Evolutionary conservation across 2,329 filamentous ascomycete species (phyloP), one percentile per base, ranked within the genome.

Genomic region (Sporothrix brasiliensis): DNA sequence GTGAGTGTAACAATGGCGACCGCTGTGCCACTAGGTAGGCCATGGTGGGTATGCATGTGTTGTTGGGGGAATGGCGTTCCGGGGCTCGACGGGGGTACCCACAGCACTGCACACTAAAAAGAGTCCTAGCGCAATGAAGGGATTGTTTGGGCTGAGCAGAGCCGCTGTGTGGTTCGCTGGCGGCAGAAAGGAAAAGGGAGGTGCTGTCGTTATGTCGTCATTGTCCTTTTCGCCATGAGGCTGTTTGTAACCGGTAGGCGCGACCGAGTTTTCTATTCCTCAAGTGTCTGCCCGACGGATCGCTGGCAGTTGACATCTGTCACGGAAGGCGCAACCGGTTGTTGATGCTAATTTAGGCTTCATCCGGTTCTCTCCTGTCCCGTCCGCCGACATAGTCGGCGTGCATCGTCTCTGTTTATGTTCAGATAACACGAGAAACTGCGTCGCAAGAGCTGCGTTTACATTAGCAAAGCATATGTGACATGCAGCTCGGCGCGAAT

Each of bases 31-130:
- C 3, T 47, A 39, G 65, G 65, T 30, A 50, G 13, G 21, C 65
- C 9, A 34, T n/a, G 65, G 44, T 34, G 60, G 41, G 21, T 61
- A 61, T 61, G 47, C 44, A 52, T 66, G n/a, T 47, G 49, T 30
- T 68, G 66, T 47, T 65, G 69, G 41, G 34, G 34, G 30, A 65
- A 70, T 34, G 69, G 69, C 44, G 69, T 50, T 49, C 60, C 39
- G 60, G n/a, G n/a, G n/a, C n/a, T n/a, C n/a, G n/a, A n/a, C n/a
- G n/a, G 50, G 60, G 50, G 47, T 53, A 68, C 66, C 68, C 68
- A 72, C 71, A 70, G 70, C 68, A 58, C 58, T 27, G 66, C 54
- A 70, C 14, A 49, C 50, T 27, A 66, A 58, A 61, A 19, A 16
- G 13, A n/a, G 24, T 61, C 54, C 67, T 69, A 61, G 53, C 41